Conservation (phyloP, 768 basidiomycete genomes). For the Kwoniella shandongensis region DNA sequence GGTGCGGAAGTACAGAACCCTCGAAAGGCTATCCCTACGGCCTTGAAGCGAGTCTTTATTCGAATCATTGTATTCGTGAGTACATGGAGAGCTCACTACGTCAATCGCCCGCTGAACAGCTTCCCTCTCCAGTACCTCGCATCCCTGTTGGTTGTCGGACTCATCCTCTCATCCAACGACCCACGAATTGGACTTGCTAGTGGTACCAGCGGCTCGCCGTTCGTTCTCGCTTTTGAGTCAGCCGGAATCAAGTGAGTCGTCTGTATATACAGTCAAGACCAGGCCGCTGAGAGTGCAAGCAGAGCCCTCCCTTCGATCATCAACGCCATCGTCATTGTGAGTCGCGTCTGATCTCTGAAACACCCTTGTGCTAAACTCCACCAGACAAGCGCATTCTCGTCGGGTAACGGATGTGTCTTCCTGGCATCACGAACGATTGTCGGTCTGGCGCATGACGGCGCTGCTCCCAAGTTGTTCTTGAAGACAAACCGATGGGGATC, state of each 20-base stretch:
- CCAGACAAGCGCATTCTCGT: constrained; percentile 42
- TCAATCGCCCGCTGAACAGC: too few species aligned
- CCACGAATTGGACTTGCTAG: constrained; percentile 18
- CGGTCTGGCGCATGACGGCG: constrained; percentile 45
- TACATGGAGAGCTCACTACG: too few species aligned
- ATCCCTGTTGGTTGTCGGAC: constrained; percentile 42
- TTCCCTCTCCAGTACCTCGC: too few species aligned
- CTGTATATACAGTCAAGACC: too few species aligned
- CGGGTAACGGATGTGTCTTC: constrained; percentile 48
- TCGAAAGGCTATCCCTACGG: constrained; percentile 14
- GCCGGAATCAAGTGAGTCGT: constrained; percentile 45
- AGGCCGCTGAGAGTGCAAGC: too few species aligned
- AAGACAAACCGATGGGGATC: constrained; percentile 43
- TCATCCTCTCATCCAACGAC: constrained; percentile 43
- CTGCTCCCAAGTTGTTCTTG: constrained; percentile 45
- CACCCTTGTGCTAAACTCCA: too few species aligned
- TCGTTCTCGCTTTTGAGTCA: constrained; percentile 28
- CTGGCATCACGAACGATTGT: constrained; percentile 45
- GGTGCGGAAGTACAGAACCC: constrained; percentile 31
- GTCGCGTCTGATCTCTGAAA: too few species aligned
- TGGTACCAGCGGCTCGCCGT: constrained; percentile 44
- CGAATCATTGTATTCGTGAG: constrained; percentile 28
- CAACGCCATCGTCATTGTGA: constrained; percentile 45
- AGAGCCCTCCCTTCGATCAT: constrained; percentile 45
- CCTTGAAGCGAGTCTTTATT: constrained; percentile 12